phyloP scores from a whole-genome alignment of 345 rosid species.

The Moricandia moricandioides region DNA sequence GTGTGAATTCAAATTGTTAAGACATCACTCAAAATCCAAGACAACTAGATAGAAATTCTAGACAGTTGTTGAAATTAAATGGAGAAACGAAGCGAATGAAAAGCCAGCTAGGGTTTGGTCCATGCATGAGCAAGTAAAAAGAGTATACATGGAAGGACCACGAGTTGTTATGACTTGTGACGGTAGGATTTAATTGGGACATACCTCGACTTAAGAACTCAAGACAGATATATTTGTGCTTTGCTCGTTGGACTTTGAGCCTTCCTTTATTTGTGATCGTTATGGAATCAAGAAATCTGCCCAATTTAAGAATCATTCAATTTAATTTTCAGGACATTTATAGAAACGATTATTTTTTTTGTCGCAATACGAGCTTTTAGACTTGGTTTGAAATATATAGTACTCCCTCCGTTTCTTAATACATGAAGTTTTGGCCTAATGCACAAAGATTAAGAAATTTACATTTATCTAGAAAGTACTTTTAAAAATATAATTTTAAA shows the following conservation, averaged over 20 bases:
- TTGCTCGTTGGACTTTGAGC: slow-evolving; percentile 29
- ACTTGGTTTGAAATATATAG: background rate
- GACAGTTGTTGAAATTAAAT: slow-evolving; percentile 26
- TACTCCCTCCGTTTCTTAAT: no score
- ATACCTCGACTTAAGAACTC: slow-evolving; percentile 28
- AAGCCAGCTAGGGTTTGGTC: slow-evolving; percentile 30
- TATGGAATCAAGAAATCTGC: slow-evolving; percentile 5
- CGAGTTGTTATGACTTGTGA: slow-evolving; percentile 2
- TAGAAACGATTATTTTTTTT: background rate
- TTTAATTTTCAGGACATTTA: background rate
- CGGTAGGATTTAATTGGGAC: slow-evolving; percentile 22
- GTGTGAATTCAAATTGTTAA: background rate
- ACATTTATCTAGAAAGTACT: no score
- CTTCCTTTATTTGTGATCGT: slow-evolving; percentile 28
- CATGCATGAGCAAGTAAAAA: slow-evolving; percentile 23
- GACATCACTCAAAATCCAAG: slow-evolving; percentile 18
- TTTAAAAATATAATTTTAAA: no score
- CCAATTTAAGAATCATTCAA: slow-evolving; percentile 8
- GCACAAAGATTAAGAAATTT: no score
- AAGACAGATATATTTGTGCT: slow-evolving; percentile 24
- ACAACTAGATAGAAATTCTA: slow-evolving; percentile 18
- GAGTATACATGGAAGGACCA: slow-evolving; percentile 33
- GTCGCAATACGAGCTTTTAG: background rate
- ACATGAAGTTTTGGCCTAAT: no score
- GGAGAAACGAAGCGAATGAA: slow-evolving; percentile 12